Evolutionary conservation across 768 basidiomycete genomes (phyloP), one percentile per base, ranked within the genome.

Genomic region (Russula vinacea): DNA sequence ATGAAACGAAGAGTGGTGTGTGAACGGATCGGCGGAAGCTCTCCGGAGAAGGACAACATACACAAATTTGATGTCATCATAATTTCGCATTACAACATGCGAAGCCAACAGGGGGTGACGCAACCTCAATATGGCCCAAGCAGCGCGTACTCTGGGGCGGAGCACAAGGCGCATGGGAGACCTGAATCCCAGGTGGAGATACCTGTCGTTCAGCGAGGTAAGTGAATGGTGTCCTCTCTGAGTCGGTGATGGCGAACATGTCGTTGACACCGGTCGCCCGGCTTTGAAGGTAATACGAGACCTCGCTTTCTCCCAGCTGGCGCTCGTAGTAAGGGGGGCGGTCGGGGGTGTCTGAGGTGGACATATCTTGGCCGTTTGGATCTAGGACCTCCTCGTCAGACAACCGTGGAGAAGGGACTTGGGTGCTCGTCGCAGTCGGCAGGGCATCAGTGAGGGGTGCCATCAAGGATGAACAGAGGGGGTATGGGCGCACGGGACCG

Each of bases 211-310:
- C 53, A 54, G 32, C 22, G 10, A 32, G 40, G 19, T 47, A 42
- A 44, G 58, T 47, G 37, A 64, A 55, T 16, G 7, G 19, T 22
- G 22, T 32, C 26, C 17, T 14, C 39, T 10, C 19, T 47, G 35
- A 40, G 33, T 8, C 63, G 32, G 47, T 29, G 53, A 8, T 19
- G 40, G 72, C 84, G 65, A 70, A 91, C 92, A 94, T 93, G 72
- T 94, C 92, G 69, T 94, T 94, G 39, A 93, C 91, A 5, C 89
- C 89, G 58, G 78, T 83, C 51, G 85, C 86, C n/a, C 92, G 80
- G 3, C 86, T 85, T 3, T 89, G 91, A 11, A 93, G 79, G 72
- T 83, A 93, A 74, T 92, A 94, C 1, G 89, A 90, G 9, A 81
- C 73, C 74, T 94, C 91, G 26, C 84, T 90, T 62, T 90, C 84